These are phyloP conservation scores for Picea glauca DNA, from an alignment of 75 land plant genomes.

Conservation along the genomic window DNA sequence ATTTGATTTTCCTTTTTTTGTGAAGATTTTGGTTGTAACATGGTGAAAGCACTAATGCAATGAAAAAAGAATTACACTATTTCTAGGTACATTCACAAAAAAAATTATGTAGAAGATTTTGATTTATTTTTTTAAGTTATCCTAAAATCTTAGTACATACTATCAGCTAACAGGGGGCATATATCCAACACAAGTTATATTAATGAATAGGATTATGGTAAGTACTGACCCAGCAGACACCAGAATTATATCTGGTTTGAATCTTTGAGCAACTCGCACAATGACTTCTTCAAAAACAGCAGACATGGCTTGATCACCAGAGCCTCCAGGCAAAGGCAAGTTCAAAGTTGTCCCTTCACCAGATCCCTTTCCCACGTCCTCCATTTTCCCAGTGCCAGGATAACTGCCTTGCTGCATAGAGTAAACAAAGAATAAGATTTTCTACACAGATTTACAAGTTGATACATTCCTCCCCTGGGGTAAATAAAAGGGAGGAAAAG, in stretches of 20 bases:
- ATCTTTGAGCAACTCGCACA: slow-evolving; percentile 81
- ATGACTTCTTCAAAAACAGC: slow-evolving; percentile 85
- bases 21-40: no score
- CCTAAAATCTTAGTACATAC: no score
- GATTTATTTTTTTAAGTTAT: no score
- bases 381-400: slow-evolving; percentile 94
- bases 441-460: not conserved
- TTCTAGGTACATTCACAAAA: no score
- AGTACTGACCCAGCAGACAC: slow-evolving; percentile 92
- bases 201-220: not conserved
- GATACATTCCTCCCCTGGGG: not conserved
- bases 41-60: not conserved
- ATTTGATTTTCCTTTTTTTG: no score
- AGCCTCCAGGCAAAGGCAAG: slow-evolving; percentile 93
- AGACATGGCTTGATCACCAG: slow-evolving; percentile 82
- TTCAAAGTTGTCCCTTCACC: slow-evolving; percentile 96
- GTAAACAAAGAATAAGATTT: not conserved
- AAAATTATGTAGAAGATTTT: no score
- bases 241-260: slow-evolving; percentile 93
- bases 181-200: not conserved
- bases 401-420: slow-evolving; percentile 79
- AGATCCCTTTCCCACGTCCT: slow-evolving; percentile 71
- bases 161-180: not conserved
- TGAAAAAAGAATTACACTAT: not conserved
- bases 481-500: no score